Evolutionary conservation across 2,329 filamentous ascomycete species (phyloP).

Genomic region (Lachnellula hyalina): DNA sequence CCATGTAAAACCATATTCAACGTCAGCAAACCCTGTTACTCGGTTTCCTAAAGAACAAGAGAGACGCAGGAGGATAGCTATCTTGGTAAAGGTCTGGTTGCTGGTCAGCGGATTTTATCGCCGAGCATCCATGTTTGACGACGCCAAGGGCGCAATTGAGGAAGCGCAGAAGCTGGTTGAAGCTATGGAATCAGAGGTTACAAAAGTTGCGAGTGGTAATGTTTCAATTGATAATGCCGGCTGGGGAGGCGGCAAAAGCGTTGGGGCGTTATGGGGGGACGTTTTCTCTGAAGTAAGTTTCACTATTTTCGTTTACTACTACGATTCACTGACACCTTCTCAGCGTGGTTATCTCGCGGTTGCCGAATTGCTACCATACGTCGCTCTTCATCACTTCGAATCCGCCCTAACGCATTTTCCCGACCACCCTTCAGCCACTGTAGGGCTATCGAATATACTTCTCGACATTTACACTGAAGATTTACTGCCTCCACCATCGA

Average conservation of each 20-base stretch:
- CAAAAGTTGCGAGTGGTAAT: constrained; percentile 56
- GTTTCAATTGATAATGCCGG: constrained; percentile 57
- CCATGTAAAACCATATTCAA: constrained; percentile 12
- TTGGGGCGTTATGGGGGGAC: constrained; percentile 81
- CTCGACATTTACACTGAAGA: constrained; percentile 76
- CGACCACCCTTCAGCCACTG: constrained; percentile 73
- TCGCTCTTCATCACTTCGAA: constrained; percentile 75
- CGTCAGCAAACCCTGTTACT: constrained; percentile 23
- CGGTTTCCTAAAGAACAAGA: constrained; percentile 51
- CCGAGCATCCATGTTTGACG: constrained; percentile 71
- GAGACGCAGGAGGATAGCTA: constrained; percentile 43
- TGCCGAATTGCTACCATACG: constrained; percentile 43
- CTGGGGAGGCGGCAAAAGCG: constrained; percentile 76
- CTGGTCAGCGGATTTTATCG: constrained; percentile 86
- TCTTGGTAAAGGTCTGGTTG: constrained; percentile 79
- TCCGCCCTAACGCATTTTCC: constrained; percentile 72
- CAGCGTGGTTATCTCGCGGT: constrained; percentile 31
- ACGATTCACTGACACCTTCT: constrained; percentile 25
- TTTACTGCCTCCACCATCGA: constrained; percentile 52
- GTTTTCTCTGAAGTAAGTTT: constrained; percentile 69
- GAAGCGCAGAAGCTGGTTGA: constrained; percentile 77
- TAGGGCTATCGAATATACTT: constrained; percentile 78
- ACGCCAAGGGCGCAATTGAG: constrained; percentile 70
- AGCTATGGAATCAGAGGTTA: constrained; percentile 61
- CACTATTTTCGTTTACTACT: background rate